phyloP scores from a whole-genome alignment of 306 rosid genomes.

The Vigna nakashimae region DNA sequence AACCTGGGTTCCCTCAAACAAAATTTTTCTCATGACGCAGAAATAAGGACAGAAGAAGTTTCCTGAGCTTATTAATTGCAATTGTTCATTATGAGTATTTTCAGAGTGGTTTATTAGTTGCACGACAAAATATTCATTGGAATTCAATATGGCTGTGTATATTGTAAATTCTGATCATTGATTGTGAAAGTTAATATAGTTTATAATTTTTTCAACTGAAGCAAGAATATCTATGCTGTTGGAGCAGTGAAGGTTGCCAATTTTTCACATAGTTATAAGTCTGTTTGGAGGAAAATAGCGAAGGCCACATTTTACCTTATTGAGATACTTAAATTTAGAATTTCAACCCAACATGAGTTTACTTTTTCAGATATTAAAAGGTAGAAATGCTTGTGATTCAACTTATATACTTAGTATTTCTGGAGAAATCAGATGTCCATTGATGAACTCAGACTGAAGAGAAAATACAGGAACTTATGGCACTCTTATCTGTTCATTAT shows the following conservation, averaged over 20 bases:
- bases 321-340: conserved; percentile 28
- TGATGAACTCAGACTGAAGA: background rate
- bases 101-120: conserved; percentile 7
- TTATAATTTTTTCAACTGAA: background rate
- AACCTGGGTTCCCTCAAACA: conserved; percentile 21
- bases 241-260: background rate
- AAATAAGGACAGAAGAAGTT: conserved; percentile 9
- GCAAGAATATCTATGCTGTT: background rate
- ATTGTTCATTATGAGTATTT: background rate
- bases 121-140: background rate
- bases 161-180: background rate
- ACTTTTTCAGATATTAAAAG: conserved; percentile 9
- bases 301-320: background rate
- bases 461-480: background rate
- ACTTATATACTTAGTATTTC: conserved; percentile 11
- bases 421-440: conserved; percentile 9
- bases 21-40: conserved; percentile 25
- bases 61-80: background rate
- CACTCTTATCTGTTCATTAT: conserved; percentile 27
- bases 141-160: background rate
- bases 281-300: conserved; percentile 2
- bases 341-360: conserved; percentile 25
- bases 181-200: conserved; percentile 4
- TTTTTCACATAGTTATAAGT: background rate
- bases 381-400: conserved; percentile 22